Base-by-base conservation (phyloP, 768 basidiomycete species). In the Amanita inopinata region DNA sequence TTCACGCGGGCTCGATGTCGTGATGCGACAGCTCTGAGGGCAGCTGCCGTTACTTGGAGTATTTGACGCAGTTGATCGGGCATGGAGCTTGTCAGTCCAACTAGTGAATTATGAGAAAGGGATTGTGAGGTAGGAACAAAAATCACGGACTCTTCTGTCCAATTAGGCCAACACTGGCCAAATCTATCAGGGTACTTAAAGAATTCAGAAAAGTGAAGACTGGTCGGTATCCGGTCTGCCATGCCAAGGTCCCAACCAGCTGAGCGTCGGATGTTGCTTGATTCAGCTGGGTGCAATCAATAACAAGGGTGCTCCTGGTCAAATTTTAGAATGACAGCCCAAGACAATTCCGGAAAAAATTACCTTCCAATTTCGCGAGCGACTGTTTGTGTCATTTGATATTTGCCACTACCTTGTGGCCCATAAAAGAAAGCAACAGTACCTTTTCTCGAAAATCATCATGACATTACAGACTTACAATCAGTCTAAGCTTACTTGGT, bases 121-220 rank as follows among this genome's bases (percentile, higher is more conserved):
- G 14, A 22, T 17, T 33, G 28, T 17, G 7, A 43, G 25, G 12
- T 24, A 7, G 4, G 27, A 20, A n/a, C 6, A 12, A 37, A 31
- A 27, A 19, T 38, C 32, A 37, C 60, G 4, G 41, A 83, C 88
- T 76, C 65, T 97, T 97, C 56, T 96, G 90, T 2, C 96, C 96
- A 51, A 96, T 96, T n/a, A 98, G 55, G 1, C 93, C 93, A 32
- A 92, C 75, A 46, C 81, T 83, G 1, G 89, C 91, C n/a, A 98
- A 70, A 56, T 98, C 94, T 47, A 97, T 76, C 44, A 98, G 62
- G 48, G 76, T 83, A 52, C 75, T 85, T 55, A 89, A 61, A 0
- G 85, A 89, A 52, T 82, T 80, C 37, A 89, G 64, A 62, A 91
- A 84, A 3, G 81, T 81, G 61, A 96, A 93, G 4, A 89, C 71